phyloP scores from a whole-genome alignment of 441 rosid genomes.

The Populus tomentosa region DNA sequence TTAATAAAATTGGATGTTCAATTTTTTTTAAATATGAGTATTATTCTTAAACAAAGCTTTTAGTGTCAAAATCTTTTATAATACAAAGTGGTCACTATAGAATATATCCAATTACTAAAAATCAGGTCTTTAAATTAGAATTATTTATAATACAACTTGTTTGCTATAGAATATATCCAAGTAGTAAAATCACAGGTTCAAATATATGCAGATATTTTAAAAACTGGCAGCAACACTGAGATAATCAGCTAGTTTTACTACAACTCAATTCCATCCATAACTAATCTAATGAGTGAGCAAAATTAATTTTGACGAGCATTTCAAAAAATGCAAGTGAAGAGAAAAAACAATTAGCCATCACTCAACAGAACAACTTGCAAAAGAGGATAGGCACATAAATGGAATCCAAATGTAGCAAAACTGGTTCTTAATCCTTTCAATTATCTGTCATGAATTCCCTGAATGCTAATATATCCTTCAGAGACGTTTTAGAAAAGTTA shows the following conservation, averaged over 20 bases:
- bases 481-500: neutral
- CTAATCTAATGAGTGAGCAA: neutral
- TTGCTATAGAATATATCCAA: too few species aligned
- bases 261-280: neutral
- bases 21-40: too few species aligned
- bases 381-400: neutral
- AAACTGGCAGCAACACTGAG: too few species aligned
- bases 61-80: too few species aligned
- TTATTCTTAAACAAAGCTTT: too few species aligned
- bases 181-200: too few species aligned
- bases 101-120: too few species aligned
- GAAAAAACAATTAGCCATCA: neutral
- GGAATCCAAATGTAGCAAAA: neutral
- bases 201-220: too few species aligned
- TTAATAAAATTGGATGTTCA: too few species aligned
- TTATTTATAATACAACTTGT: too few species aligned
- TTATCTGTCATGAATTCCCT: neutral
- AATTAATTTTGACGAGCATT: neutral
- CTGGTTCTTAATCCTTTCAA: slow-evolving; percentile 1
- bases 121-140: too few species aligned
- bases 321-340: neutral
- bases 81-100: too few species aligned
- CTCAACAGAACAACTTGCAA: neutral
- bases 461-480: neutral
- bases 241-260: neutral